These are phyloP conservation scores for Colletotrichum horii DNA, from an alignment of 2,329 filamentous ascomycete species.

Conservation along the genomic window DNA sequence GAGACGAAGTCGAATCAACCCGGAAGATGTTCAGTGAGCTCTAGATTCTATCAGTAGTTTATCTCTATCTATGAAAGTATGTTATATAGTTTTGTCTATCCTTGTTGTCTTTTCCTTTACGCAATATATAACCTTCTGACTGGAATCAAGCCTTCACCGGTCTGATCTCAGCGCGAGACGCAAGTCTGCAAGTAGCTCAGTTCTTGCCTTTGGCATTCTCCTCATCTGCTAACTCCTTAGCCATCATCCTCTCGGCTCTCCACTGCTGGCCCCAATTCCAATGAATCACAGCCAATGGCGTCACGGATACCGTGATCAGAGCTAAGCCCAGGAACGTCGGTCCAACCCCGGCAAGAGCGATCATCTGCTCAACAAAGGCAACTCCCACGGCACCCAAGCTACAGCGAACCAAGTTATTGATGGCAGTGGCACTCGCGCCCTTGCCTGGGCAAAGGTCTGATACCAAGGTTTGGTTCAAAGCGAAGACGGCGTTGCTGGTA, in stretches of 20 bases:
- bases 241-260: constrained; percentile 2
- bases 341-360: neutral
- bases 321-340: neutral
- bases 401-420: constrained; percentile 34
- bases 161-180: neutral
- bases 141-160: neutral
- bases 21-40: neutral
- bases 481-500: constrained; percentile 40
- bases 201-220: neutral
- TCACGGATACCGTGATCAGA: neutral
- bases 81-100: neutral
- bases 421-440: constrained; percentile 34
- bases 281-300: constrained; percentile 1
- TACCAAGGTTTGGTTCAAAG: constrained; percentile 36
- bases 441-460: constrained; percentile 35
- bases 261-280: constrained; percentile 14
- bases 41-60: neutral
- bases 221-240: neutral
- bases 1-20: neutral
- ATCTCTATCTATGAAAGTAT: neutral
- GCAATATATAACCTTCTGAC: neutral
- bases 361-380: neutral
- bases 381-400: neutral
- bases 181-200: neutral
- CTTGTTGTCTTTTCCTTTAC: neutral